phyloP scores from a whole-genome alignment of 805 yeast genomes.

The Sugiyamaella mastotermitis region DNA sequence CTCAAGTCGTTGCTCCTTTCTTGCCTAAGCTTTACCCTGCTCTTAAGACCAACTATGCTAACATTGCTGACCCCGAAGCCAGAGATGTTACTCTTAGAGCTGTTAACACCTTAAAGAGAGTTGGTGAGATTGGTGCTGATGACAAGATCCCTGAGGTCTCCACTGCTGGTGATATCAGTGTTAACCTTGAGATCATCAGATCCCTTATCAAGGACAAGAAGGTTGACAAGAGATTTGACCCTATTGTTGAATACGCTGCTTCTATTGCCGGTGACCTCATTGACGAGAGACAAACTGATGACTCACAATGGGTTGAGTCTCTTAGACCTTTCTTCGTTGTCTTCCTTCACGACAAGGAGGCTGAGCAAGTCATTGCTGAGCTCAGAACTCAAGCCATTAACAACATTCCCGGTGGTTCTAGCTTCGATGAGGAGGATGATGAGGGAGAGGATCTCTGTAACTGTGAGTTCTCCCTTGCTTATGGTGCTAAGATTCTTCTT shows the following conservation, averaged over 20 bases:
- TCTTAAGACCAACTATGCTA: conserved; percentile 85
- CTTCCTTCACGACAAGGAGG: conserved; percentile 88
- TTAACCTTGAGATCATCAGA: conserved; percentile 77
- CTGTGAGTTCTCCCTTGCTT: conserved; percentile 99
- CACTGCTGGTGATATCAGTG: conserved; percentile 94
- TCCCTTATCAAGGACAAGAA: conserved; percentile 63
- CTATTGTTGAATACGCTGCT: conserved; percentile 77
- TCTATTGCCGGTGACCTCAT: conserved; percentile 98
- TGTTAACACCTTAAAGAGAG: conserved; percentile 95
- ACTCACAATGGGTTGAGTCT: conserved; percentile 82
- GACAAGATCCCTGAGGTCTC: conserved; percentile 95
- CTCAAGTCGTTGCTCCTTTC: conserved; percentile 99
- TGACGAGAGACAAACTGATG: conserved; percentile 95
- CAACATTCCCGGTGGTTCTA: conserved; percentile 95
- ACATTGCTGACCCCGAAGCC: conserved; percentile 99
- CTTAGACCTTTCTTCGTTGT: conserved; percentile 92
- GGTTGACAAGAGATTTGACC: conserved; percentile 63
- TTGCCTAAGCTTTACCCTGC: conserved; percentile 93
- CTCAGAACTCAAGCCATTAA: conserved; percentile 95
- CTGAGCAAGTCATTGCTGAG: conserved; percentile 85
- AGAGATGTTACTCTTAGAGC: conserved; percentile 98
- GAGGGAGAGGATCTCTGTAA: conserved; percentile 99
- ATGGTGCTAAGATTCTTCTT: conserved; percentile 99
- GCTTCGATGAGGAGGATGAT: conserved; percentile 84
- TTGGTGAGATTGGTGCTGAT: conserved; percentile 89